phyloP scores from a whole-genome alignment of 495 filamentous ascomycete genomes.

The Aspergillus campestris region DNA sequence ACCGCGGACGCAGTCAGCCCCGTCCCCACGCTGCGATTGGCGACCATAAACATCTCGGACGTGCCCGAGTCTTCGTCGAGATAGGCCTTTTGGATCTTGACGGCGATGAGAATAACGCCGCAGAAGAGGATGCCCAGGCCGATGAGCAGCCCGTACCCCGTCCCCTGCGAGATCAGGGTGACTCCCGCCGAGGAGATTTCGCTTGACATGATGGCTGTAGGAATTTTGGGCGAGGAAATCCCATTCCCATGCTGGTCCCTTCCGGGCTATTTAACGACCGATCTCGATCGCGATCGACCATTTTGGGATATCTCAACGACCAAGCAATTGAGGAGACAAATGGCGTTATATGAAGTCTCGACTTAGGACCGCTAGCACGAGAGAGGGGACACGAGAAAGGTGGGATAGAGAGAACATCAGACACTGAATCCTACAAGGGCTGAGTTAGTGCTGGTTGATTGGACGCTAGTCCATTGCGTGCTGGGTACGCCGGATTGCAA shows the following conservation, averaged over 20 bases:
- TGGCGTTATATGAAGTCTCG: neutral
- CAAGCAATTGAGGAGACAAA: neutral
- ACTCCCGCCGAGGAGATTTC: constrained; percentile 1
- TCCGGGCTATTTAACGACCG: too few species aligned
- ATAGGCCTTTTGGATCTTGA: constrained; percentile 34
- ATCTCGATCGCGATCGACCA: neutral
- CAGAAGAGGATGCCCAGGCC: constrained; percentile 36
- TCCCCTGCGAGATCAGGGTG: constrained; percentile 29
- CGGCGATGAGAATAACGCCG: constrained; percentile 31
- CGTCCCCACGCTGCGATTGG: constrained; percentile 39
- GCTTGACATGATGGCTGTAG: neutral
- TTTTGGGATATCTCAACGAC: constrained; percentile 1
- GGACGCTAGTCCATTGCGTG: constrained; percentile 1
- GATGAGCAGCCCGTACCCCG: constrained; percentile 37
- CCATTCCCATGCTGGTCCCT: neutral
- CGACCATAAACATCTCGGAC: constrained; percentile 48
- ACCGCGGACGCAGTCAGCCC: constrained; percentile 44
- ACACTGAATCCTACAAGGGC: neutral
- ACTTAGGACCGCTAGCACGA: neutral
- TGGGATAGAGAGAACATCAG: neutral
- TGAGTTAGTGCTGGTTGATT: neutral
- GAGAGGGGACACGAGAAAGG: neutral
- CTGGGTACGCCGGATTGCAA: neutral
- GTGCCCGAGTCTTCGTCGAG: constrained; percentile 37
- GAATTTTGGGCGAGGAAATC: neutral